These are phyloP conservation scores for Cyathus striatus DNA, from an alignment of 768 basidiomycete species.

Conservation along the genomic window DNA sequence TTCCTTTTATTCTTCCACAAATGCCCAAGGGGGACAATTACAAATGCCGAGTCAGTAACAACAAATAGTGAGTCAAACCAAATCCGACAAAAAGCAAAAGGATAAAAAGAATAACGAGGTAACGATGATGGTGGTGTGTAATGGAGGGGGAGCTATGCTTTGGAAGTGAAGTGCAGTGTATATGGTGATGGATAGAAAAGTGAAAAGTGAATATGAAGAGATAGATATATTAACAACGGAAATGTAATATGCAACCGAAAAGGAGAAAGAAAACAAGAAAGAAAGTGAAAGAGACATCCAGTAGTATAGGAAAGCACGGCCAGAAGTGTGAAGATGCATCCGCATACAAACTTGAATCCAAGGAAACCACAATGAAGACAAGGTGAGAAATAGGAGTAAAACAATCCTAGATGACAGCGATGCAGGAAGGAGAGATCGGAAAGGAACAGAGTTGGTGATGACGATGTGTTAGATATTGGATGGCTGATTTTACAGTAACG, in stretches of 20 bases:
- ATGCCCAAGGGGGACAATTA: neutral
- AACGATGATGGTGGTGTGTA: constrained; percentile 1
- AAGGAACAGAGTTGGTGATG: constrained; percentile 4
- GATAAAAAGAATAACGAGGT: constrained; percentile 8
- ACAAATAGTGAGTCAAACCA: neutral
- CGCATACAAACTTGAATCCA: no score
- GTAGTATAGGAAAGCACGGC: no score
- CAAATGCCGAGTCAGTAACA: neutral
- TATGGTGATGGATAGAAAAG: constrained; percentile 5
- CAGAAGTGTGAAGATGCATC: no score
- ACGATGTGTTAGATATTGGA: constrained; percentile 1
- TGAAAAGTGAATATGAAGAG: constrained; percentile 11
- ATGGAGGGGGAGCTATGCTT: constrained; percentile 7
- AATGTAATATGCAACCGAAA: constrained; percentile 1
- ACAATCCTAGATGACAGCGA: constrained; percentile 2
- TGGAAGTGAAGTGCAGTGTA: no score
- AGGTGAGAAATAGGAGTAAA: constrained; percentile 10
- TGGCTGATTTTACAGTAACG: neutral
- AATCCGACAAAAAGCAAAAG: constrained; percentile 2
- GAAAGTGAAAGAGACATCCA: constrained; percentile 4
- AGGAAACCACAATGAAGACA: constrained; percentile 6
- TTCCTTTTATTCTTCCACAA: neutral
- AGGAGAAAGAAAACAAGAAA: constrained; percentile 9
- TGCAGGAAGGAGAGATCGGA: constrained; percentile 6
- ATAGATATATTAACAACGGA: constrained; percentile 4